Evolutionary conservation across 805 yeast species (phyloP).

Genomic region (Candida sphagnicola): DNA sequence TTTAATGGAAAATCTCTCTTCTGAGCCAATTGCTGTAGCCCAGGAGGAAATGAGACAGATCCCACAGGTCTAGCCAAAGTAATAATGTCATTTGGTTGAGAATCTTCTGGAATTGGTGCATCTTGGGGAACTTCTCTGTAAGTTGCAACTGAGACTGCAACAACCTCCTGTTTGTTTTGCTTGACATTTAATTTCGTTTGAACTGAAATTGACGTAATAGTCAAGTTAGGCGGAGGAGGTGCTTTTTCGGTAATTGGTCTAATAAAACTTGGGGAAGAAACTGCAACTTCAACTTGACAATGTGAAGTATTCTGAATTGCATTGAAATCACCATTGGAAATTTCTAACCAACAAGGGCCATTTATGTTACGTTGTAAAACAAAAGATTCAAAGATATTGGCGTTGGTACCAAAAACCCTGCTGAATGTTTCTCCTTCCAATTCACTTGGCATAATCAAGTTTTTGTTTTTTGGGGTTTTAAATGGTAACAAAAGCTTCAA

Average conservation of each 20-base stretch:
- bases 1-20: slow-evolving; percentile 51
- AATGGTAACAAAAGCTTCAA: slow-evolving; percentile 74
- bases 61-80: slow-evolving; percentile 83
- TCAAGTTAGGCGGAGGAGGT: slow-evolving; percentile 59
- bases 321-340: slow-evolving; percentile 58
- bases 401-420: slow-evolving; percentile 73
- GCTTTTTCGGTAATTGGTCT: slow-evolving; percentile 43
- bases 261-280: slow-evolving; percentile 45
- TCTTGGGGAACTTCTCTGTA: slow-evolving; percentile 71
- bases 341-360: slow-evolving; percentile 97
- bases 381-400: slow-evolving; percentile 79
- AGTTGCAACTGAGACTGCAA: slow-evolving; percentile 73
- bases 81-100: slow-evolving; percentile 55
- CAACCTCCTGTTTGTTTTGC: slow-evolving; percentile 79
- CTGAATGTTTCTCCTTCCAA: slow-evolving; percentile 72
- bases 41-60: slow-evolving; percentile 64
- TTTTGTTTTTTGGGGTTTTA: slow-evolving; percentile 53
- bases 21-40: slow-evolving; percentile 58
- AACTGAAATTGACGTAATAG: slow-evolving; percentile 68
- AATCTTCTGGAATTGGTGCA: slow-evolving; percentile 59
- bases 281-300: slow-evolving; percentile 71
- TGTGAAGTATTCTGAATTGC: slow-evolving; percentile 66
- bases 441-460: slow-evolving; percentile 52
- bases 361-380: slow-evolving; percentile 77
- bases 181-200: slow-evolving; percentile 77